phyloP scores from a whole-genome alignment of 2,329 filamentous ascomycete genomes.

The Ilyonectria destructans region DNA sequence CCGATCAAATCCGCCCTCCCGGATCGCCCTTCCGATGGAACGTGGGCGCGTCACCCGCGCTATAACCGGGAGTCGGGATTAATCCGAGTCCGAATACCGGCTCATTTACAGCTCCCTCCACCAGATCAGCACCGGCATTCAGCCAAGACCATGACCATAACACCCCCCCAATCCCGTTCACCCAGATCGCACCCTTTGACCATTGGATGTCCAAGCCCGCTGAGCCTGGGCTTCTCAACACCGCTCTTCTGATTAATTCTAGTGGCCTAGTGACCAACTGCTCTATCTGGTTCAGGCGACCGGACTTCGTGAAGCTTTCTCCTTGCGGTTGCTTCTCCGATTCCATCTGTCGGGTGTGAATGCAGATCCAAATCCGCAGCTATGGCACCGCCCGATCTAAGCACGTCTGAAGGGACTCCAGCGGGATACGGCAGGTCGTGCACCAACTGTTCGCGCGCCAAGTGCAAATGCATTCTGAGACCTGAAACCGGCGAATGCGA shows the following conservation, averaged over 20 bases:
- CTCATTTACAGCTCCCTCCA: neutral
- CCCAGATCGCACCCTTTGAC: slow-evolving; percentile 17
- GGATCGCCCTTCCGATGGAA: slow-evolving; percentile 4
- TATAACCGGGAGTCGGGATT: slow-evolving; percentile 23
- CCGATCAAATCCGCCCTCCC: slow-evolving; percentile 4
- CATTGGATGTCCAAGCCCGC: slow-evolving; percentile 19
- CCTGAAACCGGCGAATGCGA: slow-evolving; percentile 55
- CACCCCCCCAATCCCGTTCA: slow-evolving; percentile 34
- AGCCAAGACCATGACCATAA: slow-evolving; percentile 3
- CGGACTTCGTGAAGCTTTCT: slow-evolving; percentile 37
- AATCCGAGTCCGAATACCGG: slow-evolving; percentile 31
- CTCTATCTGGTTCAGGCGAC: slow-evolving; percentile 19
- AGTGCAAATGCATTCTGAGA: slow-evolving; percentile 65
- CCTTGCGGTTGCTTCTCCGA: neutral
- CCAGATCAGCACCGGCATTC: slow-evolving; percentile 28
- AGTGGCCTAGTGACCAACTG: slow-evolving; percentile 33
- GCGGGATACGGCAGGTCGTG: slow-evolving; percentile 63
- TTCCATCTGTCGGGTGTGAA: slow-evolving; percentile 17
- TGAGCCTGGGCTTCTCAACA: slow-evolving; percentile 15
- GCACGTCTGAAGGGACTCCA: slow-evolving; percentile 46
- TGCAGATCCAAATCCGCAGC: slow-evolving; percentile 11
- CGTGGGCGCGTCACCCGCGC: slow-evolving; percentile 9
- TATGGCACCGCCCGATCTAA: slow-evolving; percentile 45
- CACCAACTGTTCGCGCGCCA: slow-evolving; percentile 64
- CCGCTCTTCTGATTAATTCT: slow-evolving; percentile 5